A percentile compares a stretch with the other conserved stretches of the same genome.
Conservation (phyloP, 345 rosid genomes). For the Murraya paniculata region DNA sequence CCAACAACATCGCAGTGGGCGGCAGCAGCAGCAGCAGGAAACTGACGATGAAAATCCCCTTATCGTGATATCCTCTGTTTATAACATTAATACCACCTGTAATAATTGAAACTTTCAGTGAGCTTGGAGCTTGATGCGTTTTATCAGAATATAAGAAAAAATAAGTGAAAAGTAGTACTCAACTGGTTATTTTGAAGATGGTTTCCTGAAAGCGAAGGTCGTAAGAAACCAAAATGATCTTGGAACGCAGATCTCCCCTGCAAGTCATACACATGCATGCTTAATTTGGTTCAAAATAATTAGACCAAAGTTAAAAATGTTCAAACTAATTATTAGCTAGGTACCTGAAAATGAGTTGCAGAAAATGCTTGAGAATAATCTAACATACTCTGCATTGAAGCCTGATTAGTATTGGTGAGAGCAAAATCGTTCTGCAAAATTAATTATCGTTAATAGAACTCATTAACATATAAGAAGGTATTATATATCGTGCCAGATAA, state of each 20-base stretch:
- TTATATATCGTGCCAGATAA: too few species aligned
- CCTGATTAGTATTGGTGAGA: conserved; percentile 33
- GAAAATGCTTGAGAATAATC: conserved; percentile 69
- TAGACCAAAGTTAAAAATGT: neutral
- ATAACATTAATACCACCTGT: conserved; percentile 43
- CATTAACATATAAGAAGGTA: neutral
- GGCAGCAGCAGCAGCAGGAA: neutral
- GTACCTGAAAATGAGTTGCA: conserved; percentile 66
- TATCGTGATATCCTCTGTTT: conserved; percentile 8
- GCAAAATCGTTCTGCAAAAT: conserved; percentile 34
- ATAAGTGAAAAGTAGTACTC: conserved; percentile 8
- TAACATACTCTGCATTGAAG: conserved; percentile 48
- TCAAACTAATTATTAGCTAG: neutral
- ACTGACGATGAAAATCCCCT: conserved; percentile 9
- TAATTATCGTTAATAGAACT: neutral
- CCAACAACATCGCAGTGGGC: conserved; percentile 9
- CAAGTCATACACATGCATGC: conserved; percentile 10
- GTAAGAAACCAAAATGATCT: conserved; percentile 37
- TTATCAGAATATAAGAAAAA: neutral
- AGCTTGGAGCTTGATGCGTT: neutral
- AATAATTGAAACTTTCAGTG: conserved; percentile 10
- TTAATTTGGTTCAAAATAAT: neutral
- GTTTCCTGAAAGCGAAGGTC: conserved; percentile 39
- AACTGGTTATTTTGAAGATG: conserved; percentile 53
- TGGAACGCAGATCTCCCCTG: conserved; percentile 55